Evolutionary conservation across 495 filamentous ascomycete genomes (phyloP).

Genomic region (Neohortaea acidophila): DNA sequence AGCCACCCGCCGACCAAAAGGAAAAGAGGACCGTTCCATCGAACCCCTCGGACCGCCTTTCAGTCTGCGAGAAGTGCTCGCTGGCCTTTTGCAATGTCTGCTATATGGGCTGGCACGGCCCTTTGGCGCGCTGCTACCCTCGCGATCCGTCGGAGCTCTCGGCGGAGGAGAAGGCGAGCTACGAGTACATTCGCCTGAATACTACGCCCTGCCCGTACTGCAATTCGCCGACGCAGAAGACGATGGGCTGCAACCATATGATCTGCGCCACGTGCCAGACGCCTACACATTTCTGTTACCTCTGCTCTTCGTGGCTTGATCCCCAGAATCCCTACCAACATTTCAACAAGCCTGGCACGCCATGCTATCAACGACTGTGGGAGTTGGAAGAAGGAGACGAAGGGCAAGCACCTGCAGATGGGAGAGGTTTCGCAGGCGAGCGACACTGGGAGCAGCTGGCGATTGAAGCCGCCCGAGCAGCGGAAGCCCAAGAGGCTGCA

Average conservation of each 20-base stretch:
- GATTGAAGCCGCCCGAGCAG: slow-evolving; percentile 11
- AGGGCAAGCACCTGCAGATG: slow-evolving; percentile 36
- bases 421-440: slow-evolving; percentile 32
- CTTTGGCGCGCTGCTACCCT: slow-evolving; percentile 47
- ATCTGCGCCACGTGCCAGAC: slow-evolving; percentile 75
- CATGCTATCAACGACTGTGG: slow-evolving; percentile 76
- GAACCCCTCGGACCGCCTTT: slow-evolving; percentile 45
- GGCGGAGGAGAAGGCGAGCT: slow-evolving; percentile 66
- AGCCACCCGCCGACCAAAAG: slow-evolving; percentile 21
- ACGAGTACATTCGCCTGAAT: slow-evolving; percentile 64
- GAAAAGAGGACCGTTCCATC: too few relatives aligned
- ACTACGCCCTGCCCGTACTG: slow-evolving; percentile 89
- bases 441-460: slow-evolving; percentile 19
- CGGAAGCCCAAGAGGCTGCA: slow-evolving; percentile 9
- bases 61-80: slow-evolving; percentile 69
- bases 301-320: slow-evolving; percentile 76
- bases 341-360: slow-evolving; percentile 53
- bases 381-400: slow-evolving; percentile 77
- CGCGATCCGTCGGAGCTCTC: slow-evolving; percentile 50
- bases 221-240: slow-evolving; percentile 70
- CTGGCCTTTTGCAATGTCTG: slow-evolving; percentile 79
- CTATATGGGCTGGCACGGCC: slow-evolving; percentile 75
- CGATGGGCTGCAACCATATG: slow-evolving; percentile 96
- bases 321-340: slow-evolving; percentile 72
- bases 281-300: slow-evolving; percentile 95